These are phyloP conservation scores for Micractinium sp. DNA, from an alignment of 139 green algal genomes.

Conservation along the genomic window DNA sequence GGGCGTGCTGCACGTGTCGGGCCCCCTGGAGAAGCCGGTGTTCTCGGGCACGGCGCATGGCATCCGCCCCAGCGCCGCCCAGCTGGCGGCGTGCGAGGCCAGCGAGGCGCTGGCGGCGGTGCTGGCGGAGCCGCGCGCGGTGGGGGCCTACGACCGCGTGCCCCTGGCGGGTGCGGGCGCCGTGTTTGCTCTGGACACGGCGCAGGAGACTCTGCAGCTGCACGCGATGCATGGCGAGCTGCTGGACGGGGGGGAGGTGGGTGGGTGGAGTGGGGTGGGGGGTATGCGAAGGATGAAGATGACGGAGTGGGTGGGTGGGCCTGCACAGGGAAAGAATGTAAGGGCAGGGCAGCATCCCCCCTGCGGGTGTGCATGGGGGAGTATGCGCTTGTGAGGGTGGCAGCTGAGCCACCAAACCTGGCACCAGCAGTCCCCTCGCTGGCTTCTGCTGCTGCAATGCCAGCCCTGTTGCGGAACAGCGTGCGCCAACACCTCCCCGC, in stretches of 20 bases:
- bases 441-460: no score
- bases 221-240: slow-evolving; percentile 69
- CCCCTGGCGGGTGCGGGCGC: slow-evolving; percentile 45
- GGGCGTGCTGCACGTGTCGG: slow-evolving; percentile 88
- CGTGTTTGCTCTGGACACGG: slow-evolving; percentile 90
- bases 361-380: no score
- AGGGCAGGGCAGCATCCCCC: neutral
- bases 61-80: no score
- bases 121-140: slow-evolving; percentile 51
- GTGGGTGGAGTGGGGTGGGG: neutral
- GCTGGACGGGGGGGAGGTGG: slow-evolving; percentile 81
- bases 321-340: no score
- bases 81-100: slow-evolving; percentile 32
- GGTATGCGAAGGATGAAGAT: no score
- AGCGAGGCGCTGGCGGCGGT: slow-evolving; percentile 56
- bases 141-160: slow-evolving; percentile 88
- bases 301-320: no score
- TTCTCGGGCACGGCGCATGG: slow-evolving; percentile 62
- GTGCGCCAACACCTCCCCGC: neutral
- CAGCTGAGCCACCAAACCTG: no score
- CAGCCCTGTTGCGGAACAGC: no score
- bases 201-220: slow-evolving; percentile 77
- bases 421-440: no score
- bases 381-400: no score
- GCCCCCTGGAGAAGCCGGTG: slow-evolving; percentile 90